Evolutionary conservation across 352 stramenopile species (phyloP).

Genomic region (Phytopythium cucurbitacearum): DNA sequence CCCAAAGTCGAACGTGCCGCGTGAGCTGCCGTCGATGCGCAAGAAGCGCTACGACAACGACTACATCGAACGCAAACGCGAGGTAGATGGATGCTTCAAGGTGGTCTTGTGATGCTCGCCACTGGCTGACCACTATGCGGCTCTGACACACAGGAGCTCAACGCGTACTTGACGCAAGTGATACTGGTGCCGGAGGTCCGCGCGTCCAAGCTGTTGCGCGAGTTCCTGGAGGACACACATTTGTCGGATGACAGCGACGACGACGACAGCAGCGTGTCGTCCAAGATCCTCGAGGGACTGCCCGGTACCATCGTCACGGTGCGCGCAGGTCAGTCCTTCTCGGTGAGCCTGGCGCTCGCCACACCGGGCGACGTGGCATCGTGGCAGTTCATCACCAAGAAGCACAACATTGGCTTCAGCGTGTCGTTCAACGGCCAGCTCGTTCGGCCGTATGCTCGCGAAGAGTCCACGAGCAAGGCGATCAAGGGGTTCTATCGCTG

Average conservation of each 20-base stretch:
- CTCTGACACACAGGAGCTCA: slow-evolving; percentile 31
- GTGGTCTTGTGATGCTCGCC: not conserved
- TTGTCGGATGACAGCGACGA: slow-evolving; percentile 52
- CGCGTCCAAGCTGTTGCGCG: slow-evolving; percentile 44
- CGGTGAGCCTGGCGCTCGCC: slow-evolving; percentile 41
- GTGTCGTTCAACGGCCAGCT: slow-evolving; percentile 60
- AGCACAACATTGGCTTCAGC: slow-evolving; percentile 80
- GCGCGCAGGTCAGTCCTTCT: slow-evolving; percentile 64
- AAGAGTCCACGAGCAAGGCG: slow-evolving; percentile 54
- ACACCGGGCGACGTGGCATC: slow-evolving; percentile 43
- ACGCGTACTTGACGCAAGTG: slow-evolving; percentile 48
- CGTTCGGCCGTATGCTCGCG: slow-evolving; percentile 59
- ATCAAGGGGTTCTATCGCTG: slow-evolving; percentile 67
- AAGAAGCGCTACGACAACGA: slow-evolving; percentile 70
- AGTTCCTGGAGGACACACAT: slow-evolving; percentile 56
- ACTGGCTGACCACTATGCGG: not conserved
- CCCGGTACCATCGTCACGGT: slow-evolving; percentile 66
- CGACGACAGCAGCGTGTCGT: slow-evolving; percentile 32
- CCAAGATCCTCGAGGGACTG: slow-evolving; percentile 47
- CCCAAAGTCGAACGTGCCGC: slow-evolving; percentile 58
- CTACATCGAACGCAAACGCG: slow-evolving; percentile 72
- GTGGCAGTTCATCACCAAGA: slow-evolving; percentile 77
- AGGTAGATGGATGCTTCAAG: slow-evolving; percentile 6
- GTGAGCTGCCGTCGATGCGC: slow-evolving; percentile 56
- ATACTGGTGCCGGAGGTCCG: slow-evolving; percentile 52